These are phyloP conservation scores for Venturiaceae sp. DNA, from an alignment of 2,329 filamentous ascomycete species.

Conservation along the genomic window DNA sequence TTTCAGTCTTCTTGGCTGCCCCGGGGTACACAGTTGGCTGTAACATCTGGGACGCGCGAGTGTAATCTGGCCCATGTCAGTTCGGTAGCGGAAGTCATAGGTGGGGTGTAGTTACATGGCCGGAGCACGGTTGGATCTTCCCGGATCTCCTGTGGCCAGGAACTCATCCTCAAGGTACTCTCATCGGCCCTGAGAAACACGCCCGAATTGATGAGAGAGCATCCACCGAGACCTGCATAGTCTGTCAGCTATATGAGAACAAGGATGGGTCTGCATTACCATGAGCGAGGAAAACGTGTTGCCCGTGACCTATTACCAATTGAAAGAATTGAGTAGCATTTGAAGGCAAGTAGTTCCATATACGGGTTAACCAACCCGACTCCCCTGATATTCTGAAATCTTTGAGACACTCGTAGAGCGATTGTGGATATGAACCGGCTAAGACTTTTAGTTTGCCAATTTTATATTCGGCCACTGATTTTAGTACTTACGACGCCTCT, in stretches of 20 bases:
- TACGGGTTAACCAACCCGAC: conserved; percentile 24
- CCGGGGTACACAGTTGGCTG: conserved; percentile 50
- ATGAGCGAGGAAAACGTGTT: conserved; percentile 53
- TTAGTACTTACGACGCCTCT: conserved; percentile 48
- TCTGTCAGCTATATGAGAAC: too few species aligned
- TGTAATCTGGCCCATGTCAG: conserved; percentile 40
- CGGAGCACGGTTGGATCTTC: conserved; percentile 12
- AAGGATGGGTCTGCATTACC: too few species aligned
- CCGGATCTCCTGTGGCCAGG: conserved; percentile 51
- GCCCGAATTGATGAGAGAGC: conserved; percentile 58
- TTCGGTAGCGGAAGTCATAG: conserved; percentile 10
- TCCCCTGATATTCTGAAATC: conserved; percentile 50
- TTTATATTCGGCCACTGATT: neutral
- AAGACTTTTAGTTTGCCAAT: neutral
- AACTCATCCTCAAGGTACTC: conserved; percentile 40
- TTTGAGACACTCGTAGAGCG: conserved; percentile 33
- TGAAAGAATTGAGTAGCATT: conserved; percentile 55
- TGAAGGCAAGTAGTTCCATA: conserved; percentile 18
- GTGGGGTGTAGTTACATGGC: too few species aligned
- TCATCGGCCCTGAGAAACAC: conserved; percentile 53
- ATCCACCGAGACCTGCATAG: conserved; percentile 57
- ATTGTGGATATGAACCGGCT: conserved; percentile 51
- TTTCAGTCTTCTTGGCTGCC: conserved; percentile 16
- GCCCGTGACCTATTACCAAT: conserved; percentile 51
- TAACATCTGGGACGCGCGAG: conserved; percentile 45